Evolutionary conservation across 805 yeast genomes (phyloP), one percentile per base, ranked within the genome.

Genomic region (Cyberlindnera mrakii): DNA sequence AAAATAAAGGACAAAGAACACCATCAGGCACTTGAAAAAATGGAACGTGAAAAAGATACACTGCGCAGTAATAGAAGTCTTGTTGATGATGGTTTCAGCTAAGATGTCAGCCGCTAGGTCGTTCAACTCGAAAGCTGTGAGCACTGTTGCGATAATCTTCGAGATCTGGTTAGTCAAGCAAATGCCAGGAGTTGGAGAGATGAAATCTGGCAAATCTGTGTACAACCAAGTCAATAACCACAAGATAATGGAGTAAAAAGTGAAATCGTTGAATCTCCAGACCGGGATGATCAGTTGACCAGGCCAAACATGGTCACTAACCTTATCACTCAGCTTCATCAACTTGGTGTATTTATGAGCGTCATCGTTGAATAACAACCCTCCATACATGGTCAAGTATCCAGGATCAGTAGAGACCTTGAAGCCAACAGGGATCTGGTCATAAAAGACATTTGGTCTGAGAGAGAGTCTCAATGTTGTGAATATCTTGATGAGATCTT

Each of bases 131-230:
- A 75, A 63, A 17, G 51, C 43, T 15, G 55, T 49, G 20, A 72
- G 54, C 2, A 68, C 18, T 20, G 52, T 46, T 13, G 63, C 56
- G 5, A 57, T 43, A 3, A 47, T 16, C 42, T 57, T 64, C 6
- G 74, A 65, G 23, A 79, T 44, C 52, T 78, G 77, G 54, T 80
- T 82, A 10, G 95, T 83, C 44, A 88, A 65, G 51, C 90, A 84
- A 44, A 80, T 74, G 19, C 96, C 96, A 0, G 98, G 98, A 4
- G 98, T 91, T 38, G 97, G 97, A 30, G 90, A 77, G 42, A 88
- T 69, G 54, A 71, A 75, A 58, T 88, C 96, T 2, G 99, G 99
- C 60, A 93, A 72, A 66, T 93, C 98, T 2, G 96, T 81, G 63
- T 90, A 93, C 46, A 93, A 74, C 98, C 99, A 93, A 15, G 66